Conservation (phyloP, 2,329 filamentous ascomycete genomes). For the Calonectria ilicicola region DNA sequence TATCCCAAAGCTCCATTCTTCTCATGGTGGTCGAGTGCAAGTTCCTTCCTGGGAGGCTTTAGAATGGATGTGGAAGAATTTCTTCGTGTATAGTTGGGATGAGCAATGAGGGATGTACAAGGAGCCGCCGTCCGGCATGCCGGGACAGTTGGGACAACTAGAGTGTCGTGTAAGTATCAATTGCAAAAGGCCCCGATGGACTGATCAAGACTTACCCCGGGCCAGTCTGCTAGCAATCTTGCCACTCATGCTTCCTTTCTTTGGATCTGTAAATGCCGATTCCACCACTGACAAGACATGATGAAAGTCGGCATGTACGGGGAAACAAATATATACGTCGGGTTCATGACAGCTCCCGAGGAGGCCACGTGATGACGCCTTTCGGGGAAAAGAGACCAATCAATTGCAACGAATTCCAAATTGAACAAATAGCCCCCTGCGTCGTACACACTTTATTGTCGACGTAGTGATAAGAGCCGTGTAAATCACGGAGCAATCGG, state of each 20-base stretch:
- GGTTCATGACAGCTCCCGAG: background rate
- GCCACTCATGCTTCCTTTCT: background rate
- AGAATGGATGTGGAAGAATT: background rate
- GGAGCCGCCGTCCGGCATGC: background rate
- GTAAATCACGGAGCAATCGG: background rate
- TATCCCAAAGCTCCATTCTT: constrained; percentile 6
- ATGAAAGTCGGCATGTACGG: background rate
- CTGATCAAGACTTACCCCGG: background rate
- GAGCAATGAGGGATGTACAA: background rate
- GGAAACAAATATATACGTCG: background rate
- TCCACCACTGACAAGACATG: background rate
- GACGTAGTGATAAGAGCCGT: background rate
- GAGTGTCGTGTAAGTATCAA: background rate
- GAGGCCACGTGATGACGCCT: background rate
- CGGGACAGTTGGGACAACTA: background rate
- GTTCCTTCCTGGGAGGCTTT: background rate
- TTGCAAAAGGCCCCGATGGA: background rate
- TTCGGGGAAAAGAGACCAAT: background rate
- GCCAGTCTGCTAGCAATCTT: background rate
- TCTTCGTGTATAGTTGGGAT: background rate
- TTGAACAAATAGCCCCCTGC: background rate
- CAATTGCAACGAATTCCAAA: background rate
- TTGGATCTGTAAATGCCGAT: background rate
- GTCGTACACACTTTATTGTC: background rate
- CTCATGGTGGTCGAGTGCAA: background rate